These are phyloP conservation scores for Debaryomyces prosopidis DNA, from an alignment of 805 yeast species.

Conservation along the genomic window DNA sequence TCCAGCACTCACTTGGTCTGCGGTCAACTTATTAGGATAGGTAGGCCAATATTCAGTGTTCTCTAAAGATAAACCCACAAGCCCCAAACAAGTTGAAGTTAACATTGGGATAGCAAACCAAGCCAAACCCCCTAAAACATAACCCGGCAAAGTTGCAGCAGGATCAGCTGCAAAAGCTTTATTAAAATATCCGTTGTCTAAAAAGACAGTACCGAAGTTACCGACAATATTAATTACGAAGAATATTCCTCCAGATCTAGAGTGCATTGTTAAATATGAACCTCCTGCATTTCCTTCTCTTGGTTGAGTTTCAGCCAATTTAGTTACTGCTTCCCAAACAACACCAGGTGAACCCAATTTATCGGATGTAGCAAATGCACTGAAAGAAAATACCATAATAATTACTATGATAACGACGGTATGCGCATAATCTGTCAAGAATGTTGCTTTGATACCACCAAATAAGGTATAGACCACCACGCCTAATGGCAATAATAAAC, in stretches of 20 bases:
- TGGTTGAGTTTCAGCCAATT: slow-evolving; percentile 61
- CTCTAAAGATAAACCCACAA: slow-evolving; percentile 79
- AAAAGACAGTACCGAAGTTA: slow-evolving; percentile 84
- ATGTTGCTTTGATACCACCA: slow-evolving; percentile 48
- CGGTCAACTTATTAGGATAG: slow-evolving; percentile 64
- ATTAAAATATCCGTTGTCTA: slow-evolving; percentile 87
- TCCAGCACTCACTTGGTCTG: slow-evolving; percentile 79
- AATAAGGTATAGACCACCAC: slow-evolving; percentile 49
- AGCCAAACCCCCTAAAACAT: slow-evolving; percentile 82
- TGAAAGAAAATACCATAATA: slow-evolving; percentile 77
- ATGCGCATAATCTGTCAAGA: slow-evolving; percentile 46
- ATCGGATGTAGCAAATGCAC: slow-evolving; percentile 69
- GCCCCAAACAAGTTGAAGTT: slow-evolving; percentile 80
- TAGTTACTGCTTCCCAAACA: slow-evolving; percentile 73
- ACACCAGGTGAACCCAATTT: slow-evolving; percentile 78
- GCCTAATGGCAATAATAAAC: slow-evolving; percentile 81
- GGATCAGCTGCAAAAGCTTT: slow-evolving; percentile 87
- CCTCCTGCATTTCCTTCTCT: slow-evolving; percentile 81
- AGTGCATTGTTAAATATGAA: slow-evolving; percentile 83
- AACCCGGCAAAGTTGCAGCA: slow-evolving; percentile 82
- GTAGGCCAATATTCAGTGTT: slow-evolving; percentile 73
- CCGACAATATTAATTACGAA: slow-evolving; percentile 85
- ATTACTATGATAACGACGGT: slow-evolving; percentile 67
- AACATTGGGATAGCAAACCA: slow-evolving; percentile 92
- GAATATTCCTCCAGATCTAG: slow-evolving; percentile 85